A percentile compares a stretch with the other conserved stretches of the same genome.
phyloP scores from a whole-genome alignment of 352 stramenopile genomes.

The Pythium myriotylum region DNA sequence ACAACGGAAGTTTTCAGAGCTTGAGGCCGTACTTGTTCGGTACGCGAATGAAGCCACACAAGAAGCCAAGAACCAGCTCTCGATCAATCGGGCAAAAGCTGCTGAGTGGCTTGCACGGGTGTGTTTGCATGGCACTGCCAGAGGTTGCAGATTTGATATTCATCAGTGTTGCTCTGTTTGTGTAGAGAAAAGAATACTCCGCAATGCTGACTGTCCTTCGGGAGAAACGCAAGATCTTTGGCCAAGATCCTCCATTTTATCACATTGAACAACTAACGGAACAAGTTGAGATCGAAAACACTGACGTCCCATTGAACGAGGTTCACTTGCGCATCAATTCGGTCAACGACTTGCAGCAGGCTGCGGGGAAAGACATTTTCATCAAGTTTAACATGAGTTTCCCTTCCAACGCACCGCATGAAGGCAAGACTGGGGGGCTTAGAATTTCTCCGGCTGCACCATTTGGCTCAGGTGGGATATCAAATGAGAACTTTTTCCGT shows the following conservation, averaged over 20 bases:
- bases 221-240: constrained; percentile 45
- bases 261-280: constrained; percentile 39
- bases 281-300: constrained; percentile 50
- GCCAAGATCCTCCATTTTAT: constrained; percentile 54
- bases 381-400: constrained; percentile 82
- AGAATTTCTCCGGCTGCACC: constrained; percentile 35
- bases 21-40: constrained; percentile 67
- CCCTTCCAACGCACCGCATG: constrained; percentile 52
- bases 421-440: constrained; percentile 55
- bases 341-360: constrained; percentile 44
- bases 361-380: constrained; percentile 55
- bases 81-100: constrained; percentile 48
- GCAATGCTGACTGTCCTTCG: constrained; percentile 52
- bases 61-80: constrained; percentile 54
- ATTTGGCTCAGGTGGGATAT: constrained; percentile 30
- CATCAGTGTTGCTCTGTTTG: no score
- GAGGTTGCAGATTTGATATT: no score
- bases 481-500: constrained; percentile 34
- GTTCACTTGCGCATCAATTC: constrained; percentile 53
- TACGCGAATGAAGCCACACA: constrained; percentile 61
- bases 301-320: constrained; percentile 50
- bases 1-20: constrained; percentile 47
- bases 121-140: neutral
- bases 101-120: constrained; percentile 66
- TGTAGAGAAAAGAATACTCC: constrained; percentile 69